phyloP scores from a whole-genome alignment of 768 basidiomycete genomes.

The Leucosporidium creatinivorum region DNA sequence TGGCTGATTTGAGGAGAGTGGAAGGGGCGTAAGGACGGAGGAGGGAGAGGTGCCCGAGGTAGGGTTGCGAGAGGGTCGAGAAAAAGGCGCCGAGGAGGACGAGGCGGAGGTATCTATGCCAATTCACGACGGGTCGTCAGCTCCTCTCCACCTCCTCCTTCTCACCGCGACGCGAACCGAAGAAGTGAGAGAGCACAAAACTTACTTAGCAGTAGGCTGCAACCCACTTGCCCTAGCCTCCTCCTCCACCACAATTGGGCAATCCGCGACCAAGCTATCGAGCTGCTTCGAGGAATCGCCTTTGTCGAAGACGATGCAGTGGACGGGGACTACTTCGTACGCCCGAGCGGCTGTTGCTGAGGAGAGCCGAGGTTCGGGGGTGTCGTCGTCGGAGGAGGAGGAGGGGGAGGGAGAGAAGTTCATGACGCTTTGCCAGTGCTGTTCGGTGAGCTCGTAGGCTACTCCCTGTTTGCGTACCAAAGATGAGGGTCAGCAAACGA shows the following conservation, averaged over 20 bases:
- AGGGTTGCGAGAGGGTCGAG: slow-evolving; percentile 18
- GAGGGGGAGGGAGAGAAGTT: background rate
- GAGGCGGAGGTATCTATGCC: slow-evolving; percentile 8
- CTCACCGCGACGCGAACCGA: background rate
- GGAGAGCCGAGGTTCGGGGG: too few species aligned
- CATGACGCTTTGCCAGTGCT: background rate
- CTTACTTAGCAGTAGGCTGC: slow-evolving; percentile 10
- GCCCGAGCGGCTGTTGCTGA: too few species aligned
- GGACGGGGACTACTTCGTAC: slow-evolving; percentile 2
- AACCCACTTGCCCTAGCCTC: background rate
- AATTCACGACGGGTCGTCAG: too few species aligned
- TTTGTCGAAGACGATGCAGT: background rate
- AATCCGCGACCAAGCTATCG: background rate
- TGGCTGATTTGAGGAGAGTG: slow-evolving; percentile 27
- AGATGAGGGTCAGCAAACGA: too few species aligned
- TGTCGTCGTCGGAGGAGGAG: too few species aligned
- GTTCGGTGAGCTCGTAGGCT: background rate
- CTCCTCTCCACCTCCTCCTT: background rate
- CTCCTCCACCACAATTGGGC: background rate
- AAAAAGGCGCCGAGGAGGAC: slow-evolving; percentile 21
- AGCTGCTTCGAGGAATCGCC: slow-evolving; percentile 6
- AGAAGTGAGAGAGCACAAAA: background rate
- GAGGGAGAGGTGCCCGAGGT: slow-evolving; percentile 15
- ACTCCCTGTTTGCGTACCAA: slow-evolving; percentile 4
- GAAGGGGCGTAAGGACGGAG: slow-evolving; percentile 14